Evolutionary conservation across 2,329 filamentous ascomycete species (phyloP).

Genomic region (Pseudocercospora eumusae): DNA sequence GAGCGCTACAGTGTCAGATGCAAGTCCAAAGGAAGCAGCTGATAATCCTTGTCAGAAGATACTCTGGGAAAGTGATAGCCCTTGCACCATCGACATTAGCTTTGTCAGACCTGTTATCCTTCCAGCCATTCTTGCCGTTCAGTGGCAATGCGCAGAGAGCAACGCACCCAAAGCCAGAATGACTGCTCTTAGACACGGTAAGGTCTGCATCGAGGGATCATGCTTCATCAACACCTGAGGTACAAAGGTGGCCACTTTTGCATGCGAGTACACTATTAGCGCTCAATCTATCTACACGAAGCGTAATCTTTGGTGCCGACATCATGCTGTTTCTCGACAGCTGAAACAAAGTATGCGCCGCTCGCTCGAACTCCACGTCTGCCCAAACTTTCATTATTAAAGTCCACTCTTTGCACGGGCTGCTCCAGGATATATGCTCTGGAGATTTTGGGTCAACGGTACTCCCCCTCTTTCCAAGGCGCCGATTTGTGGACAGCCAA

Average conservation of each 20-base stretch:
- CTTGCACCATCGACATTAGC: constrained; percentile 14
- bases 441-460: neutral
- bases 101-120: constrained; percentile 21
- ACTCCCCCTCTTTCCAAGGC: constrained; percentile 4
- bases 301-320: neutral
- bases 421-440: constrained; percentile 10
- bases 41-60: neutral
- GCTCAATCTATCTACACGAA: neutral
- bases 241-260: neutral
- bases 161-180: neutral
- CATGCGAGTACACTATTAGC: neutral
- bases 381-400: neutral
- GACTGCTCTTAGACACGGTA: constrained; percentile 6
- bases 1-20: neutral
- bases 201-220: constrained; percentile 11
- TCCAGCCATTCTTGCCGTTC: constrained; percentile 11
- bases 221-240: neutral
- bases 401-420: constrained; percentile 5
- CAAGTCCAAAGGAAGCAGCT: neutral
- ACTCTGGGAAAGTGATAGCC: constrained; percentile 10
- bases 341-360: neutral
- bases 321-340: neutral
- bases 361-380: neutral
- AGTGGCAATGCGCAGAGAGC: neutral
- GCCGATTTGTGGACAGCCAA: constrained; percentile 13